A percentile compares a stretch with the other conserved stretches of the same genome.
phyloP scores from a whole-genome alignment of 129 eudicot genomes.

The Arctium minus region DNA sequence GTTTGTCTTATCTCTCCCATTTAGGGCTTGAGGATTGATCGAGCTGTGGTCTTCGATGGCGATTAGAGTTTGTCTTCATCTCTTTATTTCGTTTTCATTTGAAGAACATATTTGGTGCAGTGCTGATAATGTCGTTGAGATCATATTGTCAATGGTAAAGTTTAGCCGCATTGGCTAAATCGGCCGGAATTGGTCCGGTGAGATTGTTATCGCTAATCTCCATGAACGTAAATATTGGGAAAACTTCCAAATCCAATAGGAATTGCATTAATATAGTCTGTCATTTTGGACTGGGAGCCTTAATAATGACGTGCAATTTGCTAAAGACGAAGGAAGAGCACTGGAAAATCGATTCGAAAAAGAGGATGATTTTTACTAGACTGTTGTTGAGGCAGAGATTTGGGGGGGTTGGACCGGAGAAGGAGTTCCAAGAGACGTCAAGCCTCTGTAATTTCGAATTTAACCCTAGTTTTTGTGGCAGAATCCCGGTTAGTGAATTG shows the following conservation, averaged over 20 bases:
- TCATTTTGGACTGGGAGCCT: slow-evolving; percentile 68
- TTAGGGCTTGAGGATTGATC: too few species aligned
- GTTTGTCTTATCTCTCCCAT: too few species aligned
- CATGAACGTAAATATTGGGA: slow-evolving; percentile 60
- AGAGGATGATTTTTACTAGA: slow-evolving; percentile 60
- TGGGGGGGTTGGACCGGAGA: slow-evolving; percentile 72
- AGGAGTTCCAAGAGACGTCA: slow-evolving; percentile 77
- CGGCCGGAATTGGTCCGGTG: slow-evolving; percentile 68
- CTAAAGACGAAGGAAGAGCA: slow-evolving; percentile 55
- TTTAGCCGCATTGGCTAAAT: slow-evolving; percentile 57
- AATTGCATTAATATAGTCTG: slow-evolving; percentile 53
- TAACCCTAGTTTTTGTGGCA: slow-evolving; percentile 75
- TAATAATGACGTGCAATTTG: slow-evolving; percentile 61
- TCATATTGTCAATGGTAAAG: background rate
- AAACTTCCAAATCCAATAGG: slow-evolving; percentile 69
- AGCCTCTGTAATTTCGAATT: slow-evolving; percentile 57
- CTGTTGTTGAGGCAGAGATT: slow-evolving; percentile 67
- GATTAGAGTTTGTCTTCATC: too few species aligned
- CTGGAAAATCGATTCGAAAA: slow-evolving; percentile 58
- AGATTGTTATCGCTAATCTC: slow-evolving; percentile 69
- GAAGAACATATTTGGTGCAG: too few species aligned
- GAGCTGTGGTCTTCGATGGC: too few species aligned
- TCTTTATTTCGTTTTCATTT: too few species aligned
- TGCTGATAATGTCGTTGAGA: too few species aligned
- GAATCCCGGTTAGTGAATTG: slow-evolving; percentile 69